Conservation (phyloP, 108 stramenopile species). For the Nitzschia sp. region DNA sequence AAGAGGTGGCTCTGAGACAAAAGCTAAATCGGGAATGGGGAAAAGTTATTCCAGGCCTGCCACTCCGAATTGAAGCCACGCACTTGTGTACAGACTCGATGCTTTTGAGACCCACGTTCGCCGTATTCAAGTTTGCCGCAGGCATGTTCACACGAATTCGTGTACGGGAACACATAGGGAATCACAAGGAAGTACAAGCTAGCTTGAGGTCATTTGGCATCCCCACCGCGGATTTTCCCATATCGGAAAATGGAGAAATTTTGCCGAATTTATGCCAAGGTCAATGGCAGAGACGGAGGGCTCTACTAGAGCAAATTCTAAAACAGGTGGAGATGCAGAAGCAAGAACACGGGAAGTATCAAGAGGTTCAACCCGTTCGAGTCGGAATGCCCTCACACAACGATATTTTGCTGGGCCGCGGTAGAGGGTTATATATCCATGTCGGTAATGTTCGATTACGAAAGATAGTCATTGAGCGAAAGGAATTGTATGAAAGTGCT, state of each 20-base stretch:
- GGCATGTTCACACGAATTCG: background rate
- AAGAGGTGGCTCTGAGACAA: background rate
- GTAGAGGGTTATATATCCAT: conserved; percentile 21
- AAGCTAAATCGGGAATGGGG: background rate
- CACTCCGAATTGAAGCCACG: background rate
- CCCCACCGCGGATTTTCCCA: conserved; percentile 5
- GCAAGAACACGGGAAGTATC: background rate
- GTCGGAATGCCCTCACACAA: conserved; percentile 3
- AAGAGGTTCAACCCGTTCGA: background rate
- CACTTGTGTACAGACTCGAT: background rate
- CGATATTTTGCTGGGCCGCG: conserved; percentile 34
- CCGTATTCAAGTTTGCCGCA: conserved; percentile 1
- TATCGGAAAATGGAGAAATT: background rate
- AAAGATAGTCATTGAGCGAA: background rate
- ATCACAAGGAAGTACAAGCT: background rate
- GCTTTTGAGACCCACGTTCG: background rate
- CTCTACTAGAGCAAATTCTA: conserved; percentile 3
- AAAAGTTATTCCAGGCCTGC: background rate
- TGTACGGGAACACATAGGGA: conserved; percentile 3
- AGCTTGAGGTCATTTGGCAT: conserved; percentile 8
- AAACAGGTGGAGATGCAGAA: background rate
- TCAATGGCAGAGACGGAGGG: conserved; percentile 1
- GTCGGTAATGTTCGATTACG: conserved; percentile 27
- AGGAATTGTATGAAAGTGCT: conserved; percentile 19
- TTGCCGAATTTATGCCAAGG: background rate